A percentile compares a stretch with the other conserved stretches of the same genome.
Conservation (phyloP, 768 basidiomycete genomes). For the Amanita rimosa region DNA sequence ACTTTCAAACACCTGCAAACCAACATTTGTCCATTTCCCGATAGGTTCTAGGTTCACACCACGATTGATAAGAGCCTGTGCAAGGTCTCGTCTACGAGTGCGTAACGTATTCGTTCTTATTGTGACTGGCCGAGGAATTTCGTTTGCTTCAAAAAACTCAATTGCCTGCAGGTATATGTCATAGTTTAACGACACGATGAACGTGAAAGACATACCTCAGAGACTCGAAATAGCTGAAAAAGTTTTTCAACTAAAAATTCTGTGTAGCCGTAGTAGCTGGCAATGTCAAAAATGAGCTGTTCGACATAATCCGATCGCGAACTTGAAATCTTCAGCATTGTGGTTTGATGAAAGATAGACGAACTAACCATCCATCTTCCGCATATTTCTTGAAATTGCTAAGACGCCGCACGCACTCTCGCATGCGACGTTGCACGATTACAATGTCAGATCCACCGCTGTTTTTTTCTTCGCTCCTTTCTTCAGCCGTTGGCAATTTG, state of each 20-base stretch:
- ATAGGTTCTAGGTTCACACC: conserved; percentile 98
- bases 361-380: conserved; percentile 53
- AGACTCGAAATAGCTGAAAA: conserved; percentile 85
- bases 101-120: conserved; percentile 96
- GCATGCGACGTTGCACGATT: conserved; percentile 69
- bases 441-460: conserved; percentile 63
- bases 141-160: conserved; percentile 97
- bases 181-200: not conserved
- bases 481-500: conserved; percentile 57
- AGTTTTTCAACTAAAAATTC: conserved; percentile 91
- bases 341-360: not conserved
- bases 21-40: conserved; percentile 99
- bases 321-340: conserved; percentile 26
- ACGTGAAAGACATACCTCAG: conserved; percentile 52
- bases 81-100: conserved; percentile 87
- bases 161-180: conserved; percentile 52
- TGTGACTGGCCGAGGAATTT: conserved; percentile 90
- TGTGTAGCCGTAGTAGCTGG: conserved; percentile 96
- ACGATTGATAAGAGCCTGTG: conserved; percentile 86
- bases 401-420: conserved; percentile 62
- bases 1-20: conserved; percentile 96
- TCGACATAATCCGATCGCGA: conserved; percentile 83
- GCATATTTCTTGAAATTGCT: conserved; percentile 61
- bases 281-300: conserved; percentile 83
- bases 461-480: conserved; percentile 63